These are phyloP conservation scores for Mycena olivaceomarginata DNA, from an alignment of 768 basidiomycete species.

Conservation along the genomic window DNA sequence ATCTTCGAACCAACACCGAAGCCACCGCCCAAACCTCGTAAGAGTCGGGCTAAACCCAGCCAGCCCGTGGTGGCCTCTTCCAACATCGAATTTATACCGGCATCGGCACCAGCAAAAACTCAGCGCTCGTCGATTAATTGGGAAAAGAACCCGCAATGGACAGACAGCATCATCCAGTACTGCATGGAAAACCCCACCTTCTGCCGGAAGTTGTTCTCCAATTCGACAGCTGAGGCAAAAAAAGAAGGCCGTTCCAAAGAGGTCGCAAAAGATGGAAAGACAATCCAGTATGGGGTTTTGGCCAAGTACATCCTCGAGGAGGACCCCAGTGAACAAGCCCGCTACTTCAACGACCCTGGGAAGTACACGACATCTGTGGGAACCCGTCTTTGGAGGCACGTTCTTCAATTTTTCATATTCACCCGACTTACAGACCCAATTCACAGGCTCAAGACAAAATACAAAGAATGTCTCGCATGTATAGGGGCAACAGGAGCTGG, in stretches of 20 bases:
- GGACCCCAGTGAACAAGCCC: background rate
- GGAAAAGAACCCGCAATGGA: too few species aligned
- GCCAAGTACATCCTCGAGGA: constrained; percentile 26
- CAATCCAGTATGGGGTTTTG: constrained; percentile 4
- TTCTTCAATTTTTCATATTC: background rate
- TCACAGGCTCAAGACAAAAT: constrained; percentile 24
- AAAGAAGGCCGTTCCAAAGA: background rate
- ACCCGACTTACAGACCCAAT: background rate
- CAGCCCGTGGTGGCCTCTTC: too few species aligned
- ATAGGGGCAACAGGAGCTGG: constrained; percentile 33
- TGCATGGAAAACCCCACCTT: background rate
- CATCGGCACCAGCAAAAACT: too few species aligned
- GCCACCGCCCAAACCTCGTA: too few species aligned
- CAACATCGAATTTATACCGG: too few species aligned
- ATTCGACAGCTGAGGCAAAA: constrained; percentile 26
- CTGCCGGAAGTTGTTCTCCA: constrained; percentile 13
- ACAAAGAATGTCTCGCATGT: background rate
- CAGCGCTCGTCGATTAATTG: too few species aligned
- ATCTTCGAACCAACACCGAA: too few species aligned
- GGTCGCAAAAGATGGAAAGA: constrained; percentile 15
- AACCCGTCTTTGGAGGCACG: constrained; percentile 15
- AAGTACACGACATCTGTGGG: constrained; percentile 9
- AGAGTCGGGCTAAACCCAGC: too few species aligned
- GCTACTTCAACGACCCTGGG: constrained; percentile 6
- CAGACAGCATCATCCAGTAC: too few species aligned